Conservation (phyloP, 768 basidiomycete genomes). For the Amyloporia xantha region DNA sequence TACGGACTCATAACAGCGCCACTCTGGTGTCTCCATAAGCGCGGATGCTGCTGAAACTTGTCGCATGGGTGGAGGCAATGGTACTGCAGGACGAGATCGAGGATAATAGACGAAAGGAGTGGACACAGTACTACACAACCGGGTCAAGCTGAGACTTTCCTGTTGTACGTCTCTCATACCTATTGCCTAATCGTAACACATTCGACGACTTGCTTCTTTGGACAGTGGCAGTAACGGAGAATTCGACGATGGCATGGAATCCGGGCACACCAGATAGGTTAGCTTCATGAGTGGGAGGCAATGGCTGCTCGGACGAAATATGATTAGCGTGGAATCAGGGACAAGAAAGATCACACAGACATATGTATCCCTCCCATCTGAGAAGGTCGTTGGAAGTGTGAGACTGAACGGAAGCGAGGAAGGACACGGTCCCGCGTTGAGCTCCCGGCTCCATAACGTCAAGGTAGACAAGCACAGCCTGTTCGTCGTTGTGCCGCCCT, state of each 20-base stretch:
- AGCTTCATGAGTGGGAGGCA: constrained; percentile 66
- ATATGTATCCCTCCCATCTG: constrained; percentile 48
- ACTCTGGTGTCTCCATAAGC: constrained; percentile 40
- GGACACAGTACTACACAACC: constrained; percentile 38
- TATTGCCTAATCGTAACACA: constrained; percentile 44
- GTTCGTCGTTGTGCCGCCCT: constrained; percentile 50
- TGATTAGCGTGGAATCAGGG: constrained; percentile 3
- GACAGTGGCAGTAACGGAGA: constrained; percentile 48
- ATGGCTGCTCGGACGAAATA: constrained; percentile 37
- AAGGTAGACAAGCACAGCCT: constrained; percentile 46
- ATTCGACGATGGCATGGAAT: constrained; percentile 59
- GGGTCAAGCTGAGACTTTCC: not conserved
- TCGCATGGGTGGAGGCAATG: constrained; percentile 42
- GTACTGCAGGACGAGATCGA: constrained; percentile 51
- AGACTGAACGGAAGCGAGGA: constrained; percentile 45
- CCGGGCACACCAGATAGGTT: constrained; percentile 69
- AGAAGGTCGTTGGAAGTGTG: constrained; percentile 51
- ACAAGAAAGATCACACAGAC: no score
- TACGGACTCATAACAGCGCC: constrained; percentile 40
- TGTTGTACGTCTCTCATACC: constrained; percentile 31
- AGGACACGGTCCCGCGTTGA: constrained; percentile 41
- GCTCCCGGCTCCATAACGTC: constrained; percentile 53
- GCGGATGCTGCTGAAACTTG: constrained; percentile 25
- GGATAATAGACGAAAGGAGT: constrained; percentile 63
- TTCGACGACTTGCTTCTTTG: constrained; percentile 46